These are phyloP conservation scores for Gossypium thurberi DNA, from an alignment of 345 rosid genomes.

Conservation along the genomic window DNA sequence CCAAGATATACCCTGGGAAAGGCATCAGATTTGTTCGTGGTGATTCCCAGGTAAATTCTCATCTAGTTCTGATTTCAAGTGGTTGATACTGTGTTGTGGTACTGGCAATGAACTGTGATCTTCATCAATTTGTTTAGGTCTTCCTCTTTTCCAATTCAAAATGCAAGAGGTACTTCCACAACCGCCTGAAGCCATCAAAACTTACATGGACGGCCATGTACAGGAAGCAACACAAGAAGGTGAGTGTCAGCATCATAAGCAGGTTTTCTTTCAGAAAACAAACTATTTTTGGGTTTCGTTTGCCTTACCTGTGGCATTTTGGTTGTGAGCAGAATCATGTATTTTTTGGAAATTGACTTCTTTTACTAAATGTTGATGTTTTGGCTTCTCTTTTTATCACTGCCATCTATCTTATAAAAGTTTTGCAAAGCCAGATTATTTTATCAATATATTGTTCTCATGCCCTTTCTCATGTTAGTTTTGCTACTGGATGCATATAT, in stretches of 20 bases:
- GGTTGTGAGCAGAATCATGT: background rate
- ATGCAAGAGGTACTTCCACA: slow-evolving; percentile 76
- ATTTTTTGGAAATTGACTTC: background rate
- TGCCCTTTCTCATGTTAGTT: background rate
- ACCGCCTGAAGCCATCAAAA: slow-evolving; percentile 73
- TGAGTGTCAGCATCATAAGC: background rate
- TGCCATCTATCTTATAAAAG: background rate
- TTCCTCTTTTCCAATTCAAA: slow-evolving; percentile 69
- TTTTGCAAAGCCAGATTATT: background rate
- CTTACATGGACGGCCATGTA: slow-evolving; percentile 78
- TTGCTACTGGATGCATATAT: background rate
- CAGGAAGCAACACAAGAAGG: slow-evolving; percentile 80
- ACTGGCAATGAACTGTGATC: background rate
- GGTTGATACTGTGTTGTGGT: background rate
- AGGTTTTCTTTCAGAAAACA: background rate
- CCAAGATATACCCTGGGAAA: slow-evolving; percentile 65
- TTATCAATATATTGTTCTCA: background rate
- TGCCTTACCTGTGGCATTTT: background rate
- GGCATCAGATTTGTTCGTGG: slow-evolving; percentile 65
- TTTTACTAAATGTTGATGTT: background rate
- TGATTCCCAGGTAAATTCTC: slow-evolving; percentile 53
- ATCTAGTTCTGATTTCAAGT: background rate
- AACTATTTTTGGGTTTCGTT: background rate
- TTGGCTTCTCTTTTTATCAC: background rate
- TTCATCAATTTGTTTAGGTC: slow-evolving; percentile 31